Base-by-base conservation (phyloP, 306 rosid genomes). In the Vigna reflexopilosa region DNA sequence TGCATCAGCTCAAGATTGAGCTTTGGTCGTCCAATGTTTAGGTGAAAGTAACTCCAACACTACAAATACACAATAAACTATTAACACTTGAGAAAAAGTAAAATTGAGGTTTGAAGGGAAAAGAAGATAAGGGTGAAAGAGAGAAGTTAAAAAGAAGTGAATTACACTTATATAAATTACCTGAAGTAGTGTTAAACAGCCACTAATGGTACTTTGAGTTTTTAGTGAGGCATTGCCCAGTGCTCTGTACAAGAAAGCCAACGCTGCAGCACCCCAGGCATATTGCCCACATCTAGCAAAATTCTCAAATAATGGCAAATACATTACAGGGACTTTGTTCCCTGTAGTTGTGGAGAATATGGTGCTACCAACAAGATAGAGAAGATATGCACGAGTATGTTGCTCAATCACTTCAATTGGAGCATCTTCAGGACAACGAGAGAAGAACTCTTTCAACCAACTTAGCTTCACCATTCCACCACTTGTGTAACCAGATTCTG, bases 391-490 rank as follows among this genome's bases (percentile, higher is more conserved):
- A 58, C 99, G 98, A 6, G 99, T 96, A 78, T 96, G 97, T 44
- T 85, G 90, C 80, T 93, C 91, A 44, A 93, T 83, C 84, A 88
- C 85, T 83, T 93, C 94, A 1, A 81, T 67, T 2, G 97, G 82
- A 61, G 97, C 98, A 86, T 88, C 88, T 61, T 86, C 91, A n/a
- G 97, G 94, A 83, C 99, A 96, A 14, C 67, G 88, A 72, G 90
- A 96, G 84, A 93, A 96, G 82, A 81, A 88, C 87, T 96, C 98
- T 63, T 96, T 96, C 85, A 96, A 89, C 99, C 99, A 96, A 81
- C 99, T 96, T 73, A 96, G 91, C 91, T 96, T 96, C 82, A 96
- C 99, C 99, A 96, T 96, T 68, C 99, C 98, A 15, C 99, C 99
- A 80, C 98, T 96, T 7, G 98, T 93, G 81, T 93, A 96, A 80